phyloP scores from a whole-genome alignment of 2,329 filamentous ascomycete species.

The Talaromyces sp. region DNA sequence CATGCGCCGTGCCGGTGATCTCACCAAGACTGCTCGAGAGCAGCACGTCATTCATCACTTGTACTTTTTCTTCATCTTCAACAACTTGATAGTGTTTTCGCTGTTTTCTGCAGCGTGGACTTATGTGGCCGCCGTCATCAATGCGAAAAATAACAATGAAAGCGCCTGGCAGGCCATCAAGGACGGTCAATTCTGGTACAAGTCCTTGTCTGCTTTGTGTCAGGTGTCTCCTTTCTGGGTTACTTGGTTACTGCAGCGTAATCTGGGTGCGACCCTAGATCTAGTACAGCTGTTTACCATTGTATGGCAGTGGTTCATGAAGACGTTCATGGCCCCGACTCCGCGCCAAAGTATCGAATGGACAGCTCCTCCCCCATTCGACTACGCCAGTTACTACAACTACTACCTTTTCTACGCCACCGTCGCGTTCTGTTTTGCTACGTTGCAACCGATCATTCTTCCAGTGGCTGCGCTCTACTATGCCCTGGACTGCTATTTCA shows the following conservation, averaged over 20 bases:
- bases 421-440: slow-evolving; percentile 79
- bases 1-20: slow-evolving; percentile 78
- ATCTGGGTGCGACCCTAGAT: slow-evolving; percentile 89
- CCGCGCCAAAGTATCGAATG: slow-evolving; percentile 88
- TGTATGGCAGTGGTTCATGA: slow-evolving; percentile 77
- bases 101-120: slow-evolving; percentile 80
- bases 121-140: slow-evolving; percentile 66
- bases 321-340: slow-evolving; percentile 82
- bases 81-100: slow-evolving; percentile 93
- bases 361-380: slow-evolving; percentile 87
- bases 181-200: slow-evolving; percentile 60
- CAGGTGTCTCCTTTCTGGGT: slow-evolving; percentile 89
- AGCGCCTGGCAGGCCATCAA: slow-evolving; percentile 69
- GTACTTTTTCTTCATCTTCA: slow-evolving; percentile 95
- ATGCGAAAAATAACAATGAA: slow-evolving; percentile 55
- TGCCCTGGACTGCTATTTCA: slow-evolving; percentile 78
- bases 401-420: slow-evolving; percentile 95
- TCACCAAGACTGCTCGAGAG: slow-evolving; percentile 89
- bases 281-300: slow-evolving; percentile 84
- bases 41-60: slow-evolving; percentile 86
- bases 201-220: slow-evolving; percentile 73
- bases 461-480: slow-evolving; percentile 89
- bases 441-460: slow-evolving; percentile 82
- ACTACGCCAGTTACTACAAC: slow-evolving; percentile 97
- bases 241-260: slow-evolving; percentile 87